Percentiles rank a stretch among this genome's conserved stretches.
phyloP scores from a whole-genome alignment of 2,329 filamentous ascomycete species.

The Cladosporium sphaerospermum region DNA sequence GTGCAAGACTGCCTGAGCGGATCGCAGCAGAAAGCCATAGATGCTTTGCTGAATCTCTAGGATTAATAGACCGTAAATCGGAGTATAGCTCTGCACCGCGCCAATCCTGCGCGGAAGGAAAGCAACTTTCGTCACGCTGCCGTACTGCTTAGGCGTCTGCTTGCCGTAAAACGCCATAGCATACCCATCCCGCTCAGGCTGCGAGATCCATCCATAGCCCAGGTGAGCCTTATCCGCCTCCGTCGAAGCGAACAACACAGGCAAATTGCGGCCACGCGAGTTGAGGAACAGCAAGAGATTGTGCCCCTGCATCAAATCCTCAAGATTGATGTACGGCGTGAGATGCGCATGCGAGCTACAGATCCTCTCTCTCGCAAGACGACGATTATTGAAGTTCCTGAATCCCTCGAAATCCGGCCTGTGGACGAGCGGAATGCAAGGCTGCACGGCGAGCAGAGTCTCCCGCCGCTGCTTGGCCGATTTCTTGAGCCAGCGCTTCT shows the following conservation, averaged over 20 bases:
- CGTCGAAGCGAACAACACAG: slow-evolving; percentile 42
- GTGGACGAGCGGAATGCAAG: slow-evolving; percentile 44
- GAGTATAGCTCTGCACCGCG: background rate
- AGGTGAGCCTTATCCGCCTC: slow-evolving; percentile 36
- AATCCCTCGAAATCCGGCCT: slow-evolving; percentile 46
- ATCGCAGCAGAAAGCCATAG: slow-evolving; percentile 45
- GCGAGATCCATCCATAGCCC: slow-evolving; percentile 20
- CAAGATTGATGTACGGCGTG: slow-evolving; percentile 53
- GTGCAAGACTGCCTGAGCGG: slow-evolving; percentile 45
- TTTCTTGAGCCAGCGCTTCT: slow-evolving; percentile 52
- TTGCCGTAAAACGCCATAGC: slow-evolving; percentile 21
- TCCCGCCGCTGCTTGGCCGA: slow-evolving; percentile 40
- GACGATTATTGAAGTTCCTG: slow-evolving; percentile 17
- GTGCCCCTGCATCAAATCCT: slow-evolving; percentile 46
- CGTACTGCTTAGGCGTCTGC: slow-evolving; percentile 25
- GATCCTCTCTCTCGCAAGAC: slow-evolving; percentile 12
- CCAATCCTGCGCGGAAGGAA: background rate
- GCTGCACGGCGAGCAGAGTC: slow-evolving; percentile 45
- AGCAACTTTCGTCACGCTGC: slow-evolving; percentile 18
- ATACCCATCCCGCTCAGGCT: background rate
- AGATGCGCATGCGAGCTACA: slow-evolving; percentile 33
- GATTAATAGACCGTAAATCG: slow-evolving; percentile 34
- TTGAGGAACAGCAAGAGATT: slow-evolving; percentile 48
- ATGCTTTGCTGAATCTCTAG: slow-evolving; percentile 48
- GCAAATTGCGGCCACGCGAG: slow-evolving; percentile 43